Base-by-base conservation (phyloP, 2,329 filamentous ascomycete species). In the Sclerotinia borealis region DNA sequence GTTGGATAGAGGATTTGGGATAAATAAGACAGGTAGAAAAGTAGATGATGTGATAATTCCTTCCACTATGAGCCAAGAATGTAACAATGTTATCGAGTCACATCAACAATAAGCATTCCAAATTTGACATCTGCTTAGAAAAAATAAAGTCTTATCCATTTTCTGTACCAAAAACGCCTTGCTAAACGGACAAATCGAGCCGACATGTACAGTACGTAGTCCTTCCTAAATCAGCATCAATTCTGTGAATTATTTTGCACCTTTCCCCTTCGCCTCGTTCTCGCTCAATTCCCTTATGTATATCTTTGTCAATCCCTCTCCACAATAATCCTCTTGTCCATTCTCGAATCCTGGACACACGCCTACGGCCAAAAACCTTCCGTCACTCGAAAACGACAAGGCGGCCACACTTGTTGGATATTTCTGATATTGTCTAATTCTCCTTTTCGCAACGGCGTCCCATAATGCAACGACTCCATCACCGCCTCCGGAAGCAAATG, bases 221-320 rank as follows among this genome's bases (percentile, higher is more conserved):
- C 43, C n/a, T 49, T 59, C 29, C n/a, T 25, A 51, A 13, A 3
- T 36, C 48, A 34, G 3, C 31, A 58, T 49, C 25, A 61, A 58
- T 37, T 51, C 22, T 31, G 19, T 37, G n/a, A 41, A 29, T 68
- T 48, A 72, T 64, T 74, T 75, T 36, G 69, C 65, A 15, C 68
- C 72, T 61, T 75, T 75, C 1, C 72, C 71, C 56, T 73, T 75
- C 5, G 93, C 92, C 77, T 99, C 95, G 10, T 85, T 90, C 72
- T 96, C 92, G 7, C 88, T 86, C 59, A 99, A 80, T 77, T 96
- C 92, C 65, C 93, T 82, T 34, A 99, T 84, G 73, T 90, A 86
- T 36, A 99, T 83, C 70, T 88, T 89, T 6, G 93, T 85, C 60
- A 86, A 82, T 8, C 91, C 91, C 66, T 88, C 86, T 0, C 86